Evolutionary conservation across 768 basidiomycete species (phyloP), one percentile per base, ranked within the genome.

Genomic region (Pisolithus tinctorius): DNA sequence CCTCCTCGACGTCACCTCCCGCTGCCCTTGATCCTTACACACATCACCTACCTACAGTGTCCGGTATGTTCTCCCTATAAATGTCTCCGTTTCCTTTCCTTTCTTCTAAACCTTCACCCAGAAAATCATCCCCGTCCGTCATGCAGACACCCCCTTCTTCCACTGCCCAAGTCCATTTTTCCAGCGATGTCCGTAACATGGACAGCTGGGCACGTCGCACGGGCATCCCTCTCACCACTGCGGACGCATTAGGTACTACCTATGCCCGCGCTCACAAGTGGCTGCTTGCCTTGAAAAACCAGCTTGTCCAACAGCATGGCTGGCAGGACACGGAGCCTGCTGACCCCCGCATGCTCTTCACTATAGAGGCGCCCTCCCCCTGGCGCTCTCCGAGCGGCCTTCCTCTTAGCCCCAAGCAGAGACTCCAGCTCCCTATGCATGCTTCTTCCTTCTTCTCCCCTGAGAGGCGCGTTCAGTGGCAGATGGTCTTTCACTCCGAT

Each of bases 371-470:
- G 4, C 78, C 81, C 27, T 83, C 84, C 51, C 87, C 86, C 16
- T 86, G 84, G 81, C 83, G 85, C 59, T 86, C 88, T 16, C 77
- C 82, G 14, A 76, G 78, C 52, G 85, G 86, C 56, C 75, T 90
- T 42, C 88, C 88, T 6, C 84, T 86, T 40, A 84, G 86, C 50
- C 88, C 88, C 52, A 76, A 81, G 60, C 71, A 87, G 59, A 82
- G 76, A 43, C 72, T 90, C 6, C 83, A 86, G 61, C 77, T 91
- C 34, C 88, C 88, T 7, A 74, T 82, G 52, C 82, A 90, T 56
- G 88, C 88, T 37, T 84, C 83, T 38, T 88, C 88, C 25, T 91
- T 92, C 69, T 92, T 91, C 71, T 86, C 84, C 45, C 87, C 87
- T 10, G 86, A 91, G 64, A 74, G 88, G 58, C 81, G 86, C 53